Percentiles rank a stretch among this genome's conserved stretches.
Conservation (phyloP, 2,329 filamentous ascomycete genomes). For the Seiridium cupressi region DNA sequence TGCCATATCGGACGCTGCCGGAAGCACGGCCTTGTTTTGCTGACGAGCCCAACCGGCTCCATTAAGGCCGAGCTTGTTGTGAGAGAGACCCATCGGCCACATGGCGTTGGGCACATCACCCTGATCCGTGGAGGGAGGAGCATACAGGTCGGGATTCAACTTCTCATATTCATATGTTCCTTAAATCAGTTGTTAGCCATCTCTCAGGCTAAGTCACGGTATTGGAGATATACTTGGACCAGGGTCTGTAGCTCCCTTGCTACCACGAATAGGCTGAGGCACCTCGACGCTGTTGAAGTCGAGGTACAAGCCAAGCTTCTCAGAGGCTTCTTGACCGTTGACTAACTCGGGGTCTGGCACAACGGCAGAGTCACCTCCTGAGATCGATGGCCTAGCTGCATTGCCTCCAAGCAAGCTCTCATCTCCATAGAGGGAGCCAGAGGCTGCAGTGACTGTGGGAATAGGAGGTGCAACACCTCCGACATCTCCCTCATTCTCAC, state of each 20-base stretch:
- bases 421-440: slow-evolving; percentile 39
- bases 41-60: slow-evolving; percentile 53
- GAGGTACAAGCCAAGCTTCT: slow-evolving; percentile 49
- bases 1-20: slow-evolving; percentile 48
- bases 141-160: slow-evolving; percentile 52
- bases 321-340: slow-evolving; percentile 47
- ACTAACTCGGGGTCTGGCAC: slow-evolving; percentile 40
- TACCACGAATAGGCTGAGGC: slow-evolving; percentile 56
- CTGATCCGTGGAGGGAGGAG: slow-evolving; percentile 52
- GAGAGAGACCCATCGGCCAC: slow-evolving; percentile 50
- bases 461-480: slow-evolving; percentile 37
- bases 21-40: slow-evolving; percentile 51
- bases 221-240: slow-evolving; percentile 39
- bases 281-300: slow-evolving; percentile 50
- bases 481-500: slow-evolving; percentile 39
- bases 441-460: slow-evolving; percentile 33
- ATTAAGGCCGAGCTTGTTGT: slow-evolving; percentile 44
- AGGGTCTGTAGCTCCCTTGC: slow-evolving; percentile 46
- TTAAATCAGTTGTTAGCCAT: slow-evolving; percentile 11
- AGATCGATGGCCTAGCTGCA: slow-evolving; percentile 33
- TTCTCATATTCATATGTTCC: slow-evolving; percentile 48
- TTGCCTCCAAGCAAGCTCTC: slow-evolving; percentile 37
- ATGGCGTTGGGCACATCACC: slow-evolving; percentile 44
- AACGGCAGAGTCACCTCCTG: slow-evolving; percentile 35
- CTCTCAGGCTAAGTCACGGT: not conserved